These are phyloP conservation scores for Microdochium bolleyi DNA, from an alignment of 2,329 filamentous ascomycete genomes.

Conservation along the genomic window DNA sequence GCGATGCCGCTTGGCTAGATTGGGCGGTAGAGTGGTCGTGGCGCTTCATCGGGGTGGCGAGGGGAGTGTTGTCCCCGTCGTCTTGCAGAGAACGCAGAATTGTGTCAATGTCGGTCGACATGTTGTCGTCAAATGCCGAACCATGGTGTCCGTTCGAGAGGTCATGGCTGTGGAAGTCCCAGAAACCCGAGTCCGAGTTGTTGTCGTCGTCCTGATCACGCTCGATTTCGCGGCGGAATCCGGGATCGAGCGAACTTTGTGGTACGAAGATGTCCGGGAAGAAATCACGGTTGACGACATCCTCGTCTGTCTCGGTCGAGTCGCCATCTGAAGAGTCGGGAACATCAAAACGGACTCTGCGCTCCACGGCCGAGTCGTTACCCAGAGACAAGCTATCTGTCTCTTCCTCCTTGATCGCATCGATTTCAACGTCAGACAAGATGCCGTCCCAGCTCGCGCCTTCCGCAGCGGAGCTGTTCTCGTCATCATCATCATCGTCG, in stretches of 20 bases:
- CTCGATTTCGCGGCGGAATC: slow-evolving; percentile 67
- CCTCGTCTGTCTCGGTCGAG: slow-evolving; percentile 54
- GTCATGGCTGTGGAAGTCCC: slow-evolving; percentile 45
- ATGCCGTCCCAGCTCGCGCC: slow-evolving; percentile 48
- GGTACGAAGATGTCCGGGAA: slow-evolving; percentile 75
- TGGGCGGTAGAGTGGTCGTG: slow-evolving; percentile 21
- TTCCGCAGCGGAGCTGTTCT: slow-evolving; percentile 29
- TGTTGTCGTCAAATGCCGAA: slow-evolving; percentile 13
- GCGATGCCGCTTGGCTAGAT: slow-evolving; percentile 21
- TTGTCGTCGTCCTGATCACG: slow-evolving; percentile 49
- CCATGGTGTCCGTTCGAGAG: not conserved
- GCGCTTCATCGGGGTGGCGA: slow-evolving; percentile 30
- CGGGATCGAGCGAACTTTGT: slow-evolving; percentile 64
- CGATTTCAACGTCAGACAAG: slow-evolving; percentile 33
- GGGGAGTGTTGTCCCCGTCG: slow-evolving; percentile 28
- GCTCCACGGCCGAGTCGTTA: slow-evolving; percentile 28
- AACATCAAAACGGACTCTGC: slow-evolving; percentile 68
- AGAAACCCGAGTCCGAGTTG: slow-evolving; percentile 50
- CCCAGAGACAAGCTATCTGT: slow-evolving; percentile 10
- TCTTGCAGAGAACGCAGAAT: slow-evolving; percentile 26
- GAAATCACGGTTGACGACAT: slow-evolving; percentile 45
- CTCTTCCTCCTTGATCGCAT: slow-evolving; percentile 31
- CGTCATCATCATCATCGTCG: slow-evolving; percentile 30
- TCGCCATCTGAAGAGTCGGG: slow-evolving; percentile 60
- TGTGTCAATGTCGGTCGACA: slow-evolving; percentile 31